phyloP scores from a whole-genome alignment of 2,329 filamentous ascomycete species.

The Colletotrichum chrysophilum region DNA sequence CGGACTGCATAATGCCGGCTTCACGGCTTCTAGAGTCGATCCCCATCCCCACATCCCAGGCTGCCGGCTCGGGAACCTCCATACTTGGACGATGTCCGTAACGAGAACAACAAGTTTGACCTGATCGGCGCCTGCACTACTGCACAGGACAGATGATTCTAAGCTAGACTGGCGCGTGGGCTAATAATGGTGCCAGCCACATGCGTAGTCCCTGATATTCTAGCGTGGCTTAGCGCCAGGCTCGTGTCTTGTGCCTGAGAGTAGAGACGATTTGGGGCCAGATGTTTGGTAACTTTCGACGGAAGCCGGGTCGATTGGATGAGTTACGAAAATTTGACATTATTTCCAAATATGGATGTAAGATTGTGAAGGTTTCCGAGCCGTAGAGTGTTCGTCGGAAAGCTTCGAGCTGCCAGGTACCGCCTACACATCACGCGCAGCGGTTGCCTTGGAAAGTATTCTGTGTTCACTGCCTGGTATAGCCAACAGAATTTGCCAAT shows the following conservation, averaged over 20 bases:
- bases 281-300: neutral
- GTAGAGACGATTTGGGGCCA: neutral
- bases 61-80: neutral
- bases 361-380: neutral
- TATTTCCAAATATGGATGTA: neutral
- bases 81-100: neutral
- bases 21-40: neutral
- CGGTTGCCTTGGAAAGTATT: neutral
- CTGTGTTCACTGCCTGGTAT: neutral
- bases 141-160: neutral
- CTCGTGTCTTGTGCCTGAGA: neutral
- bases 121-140: neutral
- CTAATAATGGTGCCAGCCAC: constrained; percentile 4
- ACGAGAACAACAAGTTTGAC: neutral
- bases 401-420: neutral
- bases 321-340: neutral
- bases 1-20: neutral
- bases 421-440: neutral
- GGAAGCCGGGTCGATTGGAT: neutral
- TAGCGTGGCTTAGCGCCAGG: neutral
- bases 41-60: neutral
- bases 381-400: neutral
- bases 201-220: neutral
- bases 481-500: neutral
- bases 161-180: neutral